Conservation (phyloP, 805 yeast genomes). For the Candida arabinofermentans region DNA sequence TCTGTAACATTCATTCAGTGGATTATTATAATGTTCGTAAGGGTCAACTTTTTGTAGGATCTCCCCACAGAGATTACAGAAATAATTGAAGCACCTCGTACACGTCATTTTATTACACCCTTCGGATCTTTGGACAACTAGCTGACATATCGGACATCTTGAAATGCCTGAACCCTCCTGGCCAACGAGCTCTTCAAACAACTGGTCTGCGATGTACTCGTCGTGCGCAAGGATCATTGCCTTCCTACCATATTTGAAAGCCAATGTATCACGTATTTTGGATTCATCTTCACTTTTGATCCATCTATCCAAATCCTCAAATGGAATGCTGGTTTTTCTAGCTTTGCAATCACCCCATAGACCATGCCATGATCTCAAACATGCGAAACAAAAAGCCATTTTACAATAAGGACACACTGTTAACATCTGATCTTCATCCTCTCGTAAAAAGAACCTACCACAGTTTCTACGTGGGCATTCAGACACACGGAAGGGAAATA, state of each 20-base stretch:
- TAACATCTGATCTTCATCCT: constrained; percentile 41
- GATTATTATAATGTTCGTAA: constrained; percentile 48
- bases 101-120: constrained; percentile 68
- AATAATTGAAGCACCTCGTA: constrained; percentile 40
- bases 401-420: constrained; percentile 47
- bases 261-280: constrained; percentile 26
- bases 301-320: constrained; percentile 34
- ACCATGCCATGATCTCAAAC: constrained; percentile 63
- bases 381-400: constrained; percentile 52
- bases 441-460: constrained; percentile 41
- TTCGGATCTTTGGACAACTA: constrained; percentile 49
- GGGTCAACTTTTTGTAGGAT: constrained; percentile 38
- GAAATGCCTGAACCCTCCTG: constrained; percentile 40
- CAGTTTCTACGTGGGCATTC: constrained; percentile 49
- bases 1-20: constrained; percentile 41
- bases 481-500: constrained; percentile 46
- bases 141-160: constrained; percentile 50
- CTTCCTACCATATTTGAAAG: constrained; percentile 41
- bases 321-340: constrained; percentile 32
- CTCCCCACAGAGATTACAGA: constrained; percentile 55
- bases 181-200: constrained; percentile 41
- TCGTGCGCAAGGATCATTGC: constrained; percentile 39
- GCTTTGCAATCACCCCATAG: constrained; percentile 41
- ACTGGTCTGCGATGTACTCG: constrained; percentile 42
- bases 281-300: constrained; percentile 33